phyloP scores from a whole-genome alignment of 2,329 filamentous ascomycete genomes.

The Diaporthe ilicicola region DNA sequence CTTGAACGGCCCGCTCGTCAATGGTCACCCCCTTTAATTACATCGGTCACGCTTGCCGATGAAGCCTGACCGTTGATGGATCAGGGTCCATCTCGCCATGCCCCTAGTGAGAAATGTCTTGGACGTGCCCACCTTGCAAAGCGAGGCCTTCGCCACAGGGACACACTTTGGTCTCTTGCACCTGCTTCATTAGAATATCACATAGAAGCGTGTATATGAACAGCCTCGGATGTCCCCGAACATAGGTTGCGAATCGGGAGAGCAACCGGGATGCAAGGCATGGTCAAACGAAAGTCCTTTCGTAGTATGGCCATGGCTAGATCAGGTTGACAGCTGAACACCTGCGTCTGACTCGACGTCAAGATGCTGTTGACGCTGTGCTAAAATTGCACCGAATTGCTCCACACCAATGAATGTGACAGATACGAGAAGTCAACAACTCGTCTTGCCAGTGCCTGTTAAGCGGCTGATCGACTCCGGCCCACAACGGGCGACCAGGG shows the following conservation, averaged over 20 bases:
- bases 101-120: conserved; percentile 3
- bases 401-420: conserved; percentile 16
- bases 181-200: neutral
- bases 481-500: conserved; percentile 9
- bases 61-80: conserved; percentile 12
- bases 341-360: neutral
- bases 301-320: neutral
- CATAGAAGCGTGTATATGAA: neutral
- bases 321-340: neutral
- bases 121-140: conserved; percentile 16
- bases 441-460: conserved; percentile 5
- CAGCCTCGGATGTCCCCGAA: neutral
- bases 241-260: neutral
- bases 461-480: conserved; percentile 12
- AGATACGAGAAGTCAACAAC: neutral
- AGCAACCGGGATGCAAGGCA: neutral
- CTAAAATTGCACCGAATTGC: conserved; percentile 12
- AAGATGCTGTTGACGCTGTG: neutral
- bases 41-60: conserved; percentile 6
- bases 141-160: neutral
- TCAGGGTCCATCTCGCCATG: conserved; percentile 14
- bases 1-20: neutral
- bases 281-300: neutral
- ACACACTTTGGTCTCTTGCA: neutral
- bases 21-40: conserved; percentile 15